Percentiles rank a stretch among this genome's conserved stretches.
Conservation (phyloP, 148 eudicot genomes). For the Spergularia bocconei region DNA sequence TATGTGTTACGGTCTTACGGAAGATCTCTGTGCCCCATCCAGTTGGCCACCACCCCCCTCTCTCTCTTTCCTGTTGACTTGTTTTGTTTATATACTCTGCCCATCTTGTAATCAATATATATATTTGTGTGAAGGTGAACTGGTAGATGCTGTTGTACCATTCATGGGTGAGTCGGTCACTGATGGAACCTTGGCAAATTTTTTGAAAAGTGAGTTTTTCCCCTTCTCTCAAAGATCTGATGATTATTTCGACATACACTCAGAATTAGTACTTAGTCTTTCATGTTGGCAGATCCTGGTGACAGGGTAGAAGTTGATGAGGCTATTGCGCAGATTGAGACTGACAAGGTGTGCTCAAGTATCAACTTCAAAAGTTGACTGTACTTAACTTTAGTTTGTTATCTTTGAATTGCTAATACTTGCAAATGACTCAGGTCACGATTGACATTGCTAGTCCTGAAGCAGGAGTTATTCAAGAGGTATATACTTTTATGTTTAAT, state of each 20-base stretch:
- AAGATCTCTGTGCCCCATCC: too few species aligned
- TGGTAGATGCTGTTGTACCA: slow-evolving; percentile 44
- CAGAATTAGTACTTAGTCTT: neutral
- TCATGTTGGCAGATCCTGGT: slow-evolving; percentile 33
- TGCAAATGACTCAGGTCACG: slow-evolving; percentile 31
- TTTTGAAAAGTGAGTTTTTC: slow-evolving; percentile 35
- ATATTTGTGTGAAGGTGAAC: slow-evolving; percentile 27
- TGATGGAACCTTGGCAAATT: slow-evolving; percentile 44
- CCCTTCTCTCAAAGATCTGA: neutral
- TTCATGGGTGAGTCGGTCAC: slow-evolving; percentile 45
- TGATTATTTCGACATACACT: neutral
- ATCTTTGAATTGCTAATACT: neutral
- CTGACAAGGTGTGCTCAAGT: slow-evolving; percentile 33
- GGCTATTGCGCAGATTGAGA: slow-evolving; percentile 45
- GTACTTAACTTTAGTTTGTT: too few species aligned
- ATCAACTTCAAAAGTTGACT: too few species aligned
- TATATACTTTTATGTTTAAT: neutral
- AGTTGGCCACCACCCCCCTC: too few species aligned
- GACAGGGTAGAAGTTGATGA: slow-evolving; percentile 39
- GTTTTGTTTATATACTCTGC: too few species aligned
- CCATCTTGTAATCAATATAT: neutral
- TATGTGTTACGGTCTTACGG: too few species aligned
- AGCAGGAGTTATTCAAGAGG: slow-evolving; percentile 36
- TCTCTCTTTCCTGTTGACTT: too few species aligned
- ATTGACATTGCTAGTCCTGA: slow-evolving; percentile 42